Evolutionary conservation across 1,139 yeast species (phyloP).

Genomic region (Blastobotrys petasosporus): DNA sequence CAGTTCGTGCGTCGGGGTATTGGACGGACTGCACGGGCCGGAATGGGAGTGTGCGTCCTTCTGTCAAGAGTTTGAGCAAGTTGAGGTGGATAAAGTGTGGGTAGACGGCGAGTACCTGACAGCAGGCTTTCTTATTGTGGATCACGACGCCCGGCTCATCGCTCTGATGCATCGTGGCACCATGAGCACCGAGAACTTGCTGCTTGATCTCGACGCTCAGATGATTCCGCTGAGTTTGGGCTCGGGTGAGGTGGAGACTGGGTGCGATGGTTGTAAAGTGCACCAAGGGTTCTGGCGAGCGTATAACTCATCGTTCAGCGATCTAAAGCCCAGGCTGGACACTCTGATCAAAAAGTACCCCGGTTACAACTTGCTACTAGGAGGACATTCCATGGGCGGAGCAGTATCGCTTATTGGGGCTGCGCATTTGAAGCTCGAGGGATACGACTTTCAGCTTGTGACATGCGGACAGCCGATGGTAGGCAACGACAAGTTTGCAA

Average conservation of each 20-base stretch:
- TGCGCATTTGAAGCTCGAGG: constrained; percentile 5
- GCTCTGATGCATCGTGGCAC: constrained; percentile 10
- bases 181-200: constrained; percentile 6
- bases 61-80: constrained; percentile 4
- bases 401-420: constrained; percentile 8
- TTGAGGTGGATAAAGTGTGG: constrained; percentile 8
- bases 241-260: not conserved
- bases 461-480: constrained; percentile 9
- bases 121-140: constrained; percentile 7
- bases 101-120: constrained; percentile 8
- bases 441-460: not conserved
- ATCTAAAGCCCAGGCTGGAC: not conserved
- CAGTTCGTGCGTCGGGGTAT: constrained; percentile 8
- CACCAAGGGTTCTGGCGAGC: constrained; percentile 8
- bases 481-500: constrained; percentile 4
- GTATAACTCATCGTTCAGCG: constrained; percentile 3
- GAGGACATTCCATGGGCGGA: constrained; percentile 12
- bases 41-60: constrained; percentile 9
- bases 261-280: constrained; percentile 1
- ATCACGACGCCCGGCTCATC: constrained; percentile 1
- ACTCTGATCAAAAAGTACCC: not conserved
- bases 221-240: not conserved
- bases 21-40: constrained; percentile 6
- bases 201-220: constrained; percentile 3
- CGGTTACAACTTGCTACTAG: not conserved